A percentile compares a stretch with the other conserved stretches of the same genome.
phyloP scores from a whole-genome alignment of 129 eudicot species.

The Chrysanthemum seticuspe region DNA sequence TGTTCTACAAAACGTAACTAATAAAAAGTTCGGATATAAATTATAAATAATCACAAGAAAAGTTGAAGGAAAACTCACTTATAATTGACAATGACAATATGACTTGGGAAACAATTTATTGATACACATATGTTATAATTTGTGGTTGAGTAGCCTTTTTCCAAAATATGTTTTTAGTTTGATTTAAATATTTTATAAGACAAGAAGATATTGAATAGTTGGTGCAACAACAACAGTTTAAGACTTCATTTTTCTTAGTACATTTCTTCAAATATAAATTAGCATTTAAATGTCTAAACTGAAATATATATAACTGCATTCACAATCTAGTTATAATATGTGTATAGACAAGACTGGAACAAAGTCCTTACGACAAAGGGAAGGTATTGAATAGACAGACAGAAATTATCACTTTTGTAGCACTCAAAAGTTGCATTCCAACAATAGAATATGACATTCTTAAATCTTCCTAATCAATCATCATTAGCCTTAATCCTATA shows the following conservation, averaged over 20 bases:
- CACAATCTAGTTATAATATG: not conserved
- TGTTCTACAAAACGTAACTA: too few species aligned
- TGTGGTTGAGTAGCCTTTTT: not conserved
- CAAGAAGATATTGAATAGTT: not conserved
- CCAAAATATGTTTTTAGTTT: not conserved
- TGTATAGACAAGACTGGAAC: not conserved
- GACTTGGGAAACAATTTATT: too few species aligned
- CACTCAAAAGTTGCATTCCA: conserved; percentile 37
- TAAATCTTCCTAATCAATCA: not conserved
- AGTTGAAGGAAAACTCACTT: too few species aligned
- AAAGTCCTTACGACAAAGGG: conserved; percentile 18
- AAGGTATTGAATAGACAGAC: conserved; percentile 13
- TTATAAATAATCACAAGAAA: too few species aligned
- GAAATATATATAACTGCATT: not conserved
- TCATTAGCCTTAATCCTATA: not conserved
- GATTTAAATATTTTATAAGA: not conserved
- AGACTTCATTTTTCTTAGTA: not conserved
- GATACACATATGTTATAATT: not conserved
- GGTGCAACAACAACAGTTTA: not conserved
- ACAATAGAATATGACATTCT: conserved; percentile 16
- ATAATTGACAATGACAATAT: too few species aligned
- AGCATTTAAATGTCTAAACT: not conserved
- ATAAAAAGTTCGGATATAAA: too few species aligned
- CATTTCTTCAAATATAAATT: too few species aligned
- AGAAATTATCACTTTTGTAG: conserved; percentile 15